Conservation (phyloP, 139 green algal genomes). For the Zygnema cylindricum region DNA sequence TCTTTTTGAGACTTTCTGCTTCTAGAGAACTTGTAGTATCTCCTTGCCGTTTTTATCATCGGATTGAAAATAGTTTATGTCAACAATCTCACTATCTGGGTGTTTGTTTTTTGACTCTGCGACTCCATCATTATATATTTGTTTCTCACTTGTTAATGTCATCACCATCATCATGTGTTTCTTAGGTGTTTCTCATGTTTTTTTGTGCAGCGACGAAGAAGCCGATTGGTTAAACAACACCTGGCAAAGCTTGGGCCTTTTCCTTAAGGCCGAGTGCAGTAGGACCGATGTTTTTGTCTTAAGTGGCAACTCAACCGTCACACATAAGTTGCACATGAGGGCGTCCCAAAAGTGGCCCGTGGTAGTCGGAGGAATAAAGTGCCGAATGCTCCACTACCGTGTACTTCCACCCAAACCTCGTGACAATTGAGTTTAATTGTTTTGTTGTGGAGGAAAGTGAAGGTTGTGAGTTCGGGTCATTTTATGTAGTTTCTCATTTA, state of each 20-base stretch:
- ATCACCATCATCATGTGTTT: neutral
- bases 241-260: slow-evolving; percentile 71
- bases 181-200: neutral
- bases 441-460: too few relatives aligned
- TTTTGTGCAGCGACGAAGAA: slow-evolving; percentile 36
- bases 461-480: too few relatives aligned
- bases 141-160: too few relatives aligned
- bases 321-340: slow-evolving; percentile 72
- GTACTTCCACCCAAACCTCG: slow-evolving; percentile 8
- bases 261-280: slow-evolving; percentile 68
- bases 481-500: too few relatives aligned
- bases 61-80: too few relatives aligned
- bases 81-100: too few relatives aligned
- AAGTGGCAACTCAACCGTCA: slow-evolving; percentile 69
- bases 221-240: slow-evolving; percentile 46
- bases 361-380: slow-evolving; percentile 75
- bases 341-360: slow-evolving; percentile 66
- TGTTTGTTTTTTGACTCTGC: too few relatives aligned
- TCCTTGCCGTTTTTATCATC: too few relatives aligned
- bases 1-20: too few relatives aligned
- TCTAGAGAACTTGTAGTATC: too few relatives aligned
- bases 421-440: too few relatives aligned
- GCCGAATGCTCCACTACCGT: slow-evolving; percentile 71
- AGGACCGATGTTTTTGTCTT: slow-evolving; percentile 69
- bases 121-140: too few relatives aligned